Evolutionary conservation across 306 rosid genomes (phyloP).

Genomic region (Psophocarpus tetragonolobus): DNA sequence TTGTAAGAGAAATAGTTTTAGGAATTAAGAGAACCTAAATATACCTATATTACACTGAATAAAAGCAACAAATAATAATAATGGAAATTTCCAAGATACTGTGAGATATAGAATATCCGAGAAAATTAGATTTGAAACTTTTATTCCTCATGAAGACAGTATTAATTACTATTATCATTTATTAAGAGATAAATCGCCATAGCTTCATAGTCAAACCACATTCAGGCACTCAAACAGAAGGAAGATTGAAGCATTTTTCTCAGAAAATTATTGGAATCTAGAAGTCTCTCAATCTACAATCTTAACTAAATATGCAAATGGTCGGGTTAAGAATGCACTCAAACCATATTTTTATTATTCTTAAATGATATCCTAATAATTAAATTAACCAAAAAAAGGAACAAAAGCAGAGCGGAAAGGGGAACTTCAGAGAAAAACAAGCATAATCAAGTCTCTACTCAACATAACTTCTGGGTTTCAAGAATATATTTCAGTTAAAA

Average conservation of each 20-base stretch:
- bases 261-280: neutral
- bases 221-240: constrained; percentile 24
- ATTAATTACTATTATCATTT: neutral
- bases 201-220: constrained; percentile 12
- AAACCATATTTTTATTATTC: constrained; percentile 16
- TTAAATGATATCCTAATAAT: constrained; percentile 20
- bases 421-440: constrained; percentile 14
- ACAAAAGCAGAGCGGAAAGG: neutral
- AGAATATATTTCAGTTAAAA: constrained; percentile 18
- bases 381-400: constrained; percentile 8
- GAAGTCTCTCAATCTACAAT: constrained; percentile 9
- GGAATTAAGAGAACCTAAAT: constrained; percentile 27
- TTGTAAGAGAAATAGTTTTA: constrained; percentile 41
- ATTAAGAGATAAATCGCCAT: constrained; percentile 1
- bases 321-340: neutral
- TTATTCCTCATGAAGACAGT: constrained; percentile 4
- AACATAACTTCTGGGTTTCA: neutral
- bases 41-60: constrained; percentile 29
- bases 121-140: constrained; percentile 1
- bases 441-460: constrained; percentile 2
- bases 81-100: neutral
- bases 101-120: neutral
- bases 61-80: constrained; percentile 24
- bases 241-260: constrained; percentile 1
- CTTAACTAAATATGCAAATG: constrained; percentile 23